Conservation (phyloP, 148 eudicot species). For the Hydrangea macrophylla region DNA sequence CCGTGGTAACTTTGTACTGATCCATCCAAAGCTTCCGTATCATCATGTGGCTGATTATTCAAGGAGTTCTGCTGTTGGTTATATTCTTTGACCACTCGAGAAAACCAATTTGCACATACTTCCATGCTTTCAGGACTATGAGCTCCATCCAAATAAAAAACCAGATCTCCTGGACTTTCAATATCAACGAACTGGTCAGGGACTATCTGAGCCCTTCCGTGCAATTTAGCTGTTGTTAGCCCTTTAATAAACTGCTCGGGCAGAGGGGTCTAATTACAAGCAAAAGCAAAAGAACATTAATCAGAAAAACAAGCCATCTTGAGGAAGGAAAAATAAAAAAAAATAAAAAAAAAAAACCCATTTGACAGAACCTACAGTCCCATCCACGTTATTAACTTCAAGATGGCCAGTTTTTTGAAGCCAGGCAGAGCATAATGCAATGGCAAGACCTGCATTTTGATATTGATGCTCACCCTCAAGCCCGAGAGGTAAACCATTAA, state of each 20-base stretch:
- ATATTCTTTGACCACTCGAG: conserved; percentile 49
- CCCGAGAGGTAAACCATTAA: conserved; percentile 68
- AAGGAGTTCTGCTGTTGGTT: conserved; percentile 22
- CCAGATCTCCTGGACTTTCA: conserved; percentile 68
- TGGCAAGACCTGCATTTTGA: conserved; percentile 90
- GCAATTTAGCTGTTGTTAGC: conserved; percentile 65
- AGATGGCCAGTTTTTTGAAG: conserved; percentile 77
- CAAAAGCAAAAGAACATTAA: conserved; percentile 13
- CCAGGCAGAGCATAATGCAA: conserved; percentile 84
- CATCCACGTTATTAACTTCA: conserved; percentile 44
- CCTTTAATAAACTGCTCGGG: conserved; percentile 85
- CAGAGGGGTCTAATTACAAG: conserved; percentile 52
- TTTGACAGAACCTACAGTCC: conserved; percentile 40
- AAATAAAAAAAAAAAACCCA: no score
- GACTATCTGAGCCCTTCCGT: conserved; percentile 89
- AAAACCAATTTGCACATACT: conserved; percentile 95
- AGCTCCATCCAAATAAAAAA: conserved; percentile 93
- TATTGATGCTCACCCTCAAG: conserved; percentile 91
- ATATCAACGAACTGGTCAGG: conserved; percentile 50
- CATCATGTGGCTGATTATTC: conserved; percentile 22
- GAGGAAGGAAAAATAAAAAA: conserved; percentile 7
- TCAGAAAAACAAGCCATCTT: background rate
- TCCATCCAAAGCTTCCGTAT: conserved; percentile 25
- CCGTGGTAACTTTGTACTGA: no score
- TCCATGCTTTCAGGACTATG: conserved; percentile 99